A percentile compares a stretch with the other conserved stretches of the same genome.
Conservation (phyloP, 2,329 filamentous ascomycete genomes). For the Aspergillus ustus region DNA sequence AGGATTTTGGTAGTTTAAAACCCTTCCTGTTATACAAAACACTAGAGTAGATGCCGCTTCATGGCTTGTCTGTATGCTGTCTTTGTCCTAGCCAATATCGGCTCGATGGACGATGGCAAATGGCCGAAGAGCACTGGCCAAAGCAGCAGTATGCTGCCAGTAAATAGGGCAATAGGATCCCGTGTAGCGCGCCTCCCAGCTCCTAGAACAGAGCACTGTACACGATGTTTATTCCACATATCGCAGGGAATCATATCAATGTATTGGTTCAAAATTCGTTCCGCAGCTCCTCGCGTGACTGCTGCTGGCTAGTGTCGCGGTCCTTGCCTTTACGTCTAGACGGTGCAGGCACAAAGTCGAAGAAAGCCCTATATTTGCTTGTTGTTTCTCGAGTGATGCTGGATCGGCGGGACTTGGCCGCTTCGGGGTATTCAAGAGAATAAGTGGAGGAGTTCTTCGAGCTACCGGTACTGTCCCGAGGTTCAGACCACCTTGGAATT, state of each 20-base stretch:
- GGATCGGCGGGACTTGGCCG: slow-evolving; percentile 41
- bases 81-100: slow-evolving; percentile 4
- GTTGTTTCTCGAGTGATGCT: slow-evolving; percentile 45
- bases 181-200: too few relatives aligned
- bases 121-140: background rate
- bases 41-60: slow-evolving; percentile 9
- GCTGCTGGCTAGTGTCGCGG: slow-evolving; percentile 40
- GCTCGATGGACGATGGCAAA: background rate
- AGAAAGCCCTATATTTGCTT: slow-evolving; percentile 47
- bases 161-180: background rate
- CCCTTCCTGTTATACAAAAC: slow-evolving; percentile 29
- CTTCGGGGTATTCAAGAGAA: slow-evolving; percentile 47
- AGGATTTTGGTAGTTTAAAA: slow-evolving; percentile 17
- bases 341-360: slow-evolving; percentile 49
- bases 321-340: slow-evolving; percentile 49
- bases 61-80: slow-evolving; percentile 5
- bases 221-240: background rate
- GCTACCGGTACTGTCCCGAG: slow-evolving; percentile 48
- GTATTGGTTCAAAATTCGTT: slow-evolving; percentile 33
- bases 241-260: background rate
- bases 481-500: slow-evolving; percentile 45
- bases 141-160: background rate
- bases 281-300: slow-evolving; percentile 40
- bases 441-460: slow-evolving; percentile 54
- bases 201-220: background rate